These are phyloP conservation scores for Asterochloris erici DNA, from an alignment of 139 green algal species.

Conservation along the genomic window DNA sequence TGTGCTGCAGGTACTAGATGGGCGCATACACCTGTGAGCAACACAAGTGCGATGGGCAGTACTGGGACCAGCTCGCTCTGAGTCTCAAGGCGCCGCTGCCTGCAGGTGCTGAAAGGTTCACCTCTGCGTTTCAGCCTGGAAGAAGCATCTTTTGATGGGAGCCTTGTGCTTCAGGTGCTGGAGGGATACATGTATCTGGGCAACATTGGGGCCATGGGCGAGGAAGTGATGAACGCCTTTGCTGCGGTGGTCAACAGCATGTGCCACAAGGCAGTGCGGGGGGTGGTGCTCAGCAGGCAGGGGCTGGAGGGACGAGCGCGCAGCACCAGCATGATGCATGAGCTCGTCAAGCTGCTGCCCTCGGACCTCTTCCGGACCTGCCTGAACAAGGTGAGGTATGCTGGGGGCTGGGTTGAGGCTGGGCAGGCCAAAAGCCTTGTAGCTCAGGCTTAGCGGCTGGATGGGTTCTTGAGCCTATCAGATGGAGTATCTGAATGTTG, in stretches of 20 bases:
- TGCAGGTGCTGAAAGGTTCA: not conserved
- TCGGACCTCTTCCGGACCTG: conserved; percentile 46
- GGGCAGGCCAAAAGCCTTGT: too few species aligned
- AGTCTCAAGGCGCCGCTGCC: not conserved
- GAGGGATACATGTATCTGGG: conserved; percentile 45
- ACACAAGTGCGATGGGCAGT: too few species aligned
- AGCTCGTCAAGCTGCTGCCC: conserved; percentile 40
- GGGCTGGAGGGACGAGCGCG: conserved; percentile 31
- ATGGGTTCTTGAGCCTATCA: too few species aligned
- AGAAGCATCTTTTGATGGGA: not conserved
- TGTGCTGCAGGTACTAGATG: too few species aligned
- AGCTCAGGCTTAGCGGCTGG: too few species aligned
- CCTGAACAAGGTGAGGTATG: conserved; percentile 24
- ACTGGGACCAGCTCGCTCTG: not conserved
- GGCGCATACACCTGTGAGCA: too few species aligned
- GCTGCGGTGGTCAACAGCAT: conserved; percentile 23
- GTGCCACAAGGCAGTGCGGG: conserved; percentile 30
- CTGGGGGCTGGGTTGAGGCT: too few species aligned
- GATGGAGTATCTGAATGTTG: too few species aligned
- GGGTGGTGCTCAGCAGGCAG: conserved; percentile 30
- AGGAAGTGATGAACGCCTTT: conserved; percentile 34
- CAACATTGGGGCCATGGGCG: conserved; percentile 27
- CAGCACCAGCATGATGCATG: conserved; percentile 23
- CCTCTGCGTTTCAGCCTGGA: too few species aligned
- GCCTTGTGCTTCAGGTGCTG: conserved; percentile 22